Evolutionary conservation across 371 early-diverging fungal species (phyloP).

Genomic region (Dinochytrium kinnereticum): DNA sequence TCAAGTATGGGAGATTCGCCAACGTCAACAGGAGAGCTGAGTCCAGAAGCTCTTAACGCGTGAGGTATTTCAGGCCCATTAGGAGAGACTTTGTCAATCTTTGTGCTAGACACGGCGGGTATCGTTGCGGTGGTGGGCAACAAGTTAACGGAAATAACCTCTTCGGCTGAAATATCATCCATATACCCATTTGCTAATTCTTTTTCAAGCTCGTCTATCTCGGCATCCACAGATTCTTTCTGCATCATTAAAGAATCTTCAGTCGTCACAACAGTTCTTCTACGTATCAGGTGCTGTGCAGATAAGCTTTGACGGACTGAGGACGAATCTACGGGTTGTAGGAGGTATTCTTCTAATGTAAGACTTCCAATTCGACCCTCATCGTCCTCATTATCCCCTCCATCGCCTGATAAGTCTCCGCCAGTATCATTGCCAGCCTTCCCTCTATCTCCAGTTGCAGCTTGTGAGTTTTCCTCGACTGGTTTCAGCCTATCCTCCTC

Average conservation of each 20-base stretch:
- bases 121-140: neutral
- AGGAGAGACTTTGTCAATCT: no score
- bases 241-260: neutral
- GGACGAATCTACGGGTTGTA: slow-evolving; percentile 24
- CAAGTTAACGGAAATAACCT: neutral
- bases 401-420: neutral
- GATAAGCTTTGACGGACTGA: slow-evolving; percentile 36
- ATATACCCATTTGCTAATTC: neutral
- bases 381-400: neutral
- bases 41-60: neutral
- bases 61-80: no score
- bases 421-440: neutral
- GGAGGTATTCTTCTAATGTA: slow-evolving; percentile 36
- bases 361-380: slow-evolving; percentile 15
- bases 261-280: slow-evolving; percentile 3
- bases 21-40: neutral
- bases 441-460: neutral
- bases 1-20: neutral
- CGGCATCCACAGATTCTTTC: neutral
- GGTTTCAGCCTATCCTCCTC: neutral
- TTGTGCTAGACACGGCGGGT: no score
- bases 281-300: slow-evolving; percentile 29
- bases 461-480: neutral
- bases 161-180: neutral
- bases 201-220: neutral